These are phyloP conservation scores for Colletotrichum gigasporum DNA, from an alignment of 2,329 filamentous ascomycete genomes.

Conservation along the genomic window DNA sequence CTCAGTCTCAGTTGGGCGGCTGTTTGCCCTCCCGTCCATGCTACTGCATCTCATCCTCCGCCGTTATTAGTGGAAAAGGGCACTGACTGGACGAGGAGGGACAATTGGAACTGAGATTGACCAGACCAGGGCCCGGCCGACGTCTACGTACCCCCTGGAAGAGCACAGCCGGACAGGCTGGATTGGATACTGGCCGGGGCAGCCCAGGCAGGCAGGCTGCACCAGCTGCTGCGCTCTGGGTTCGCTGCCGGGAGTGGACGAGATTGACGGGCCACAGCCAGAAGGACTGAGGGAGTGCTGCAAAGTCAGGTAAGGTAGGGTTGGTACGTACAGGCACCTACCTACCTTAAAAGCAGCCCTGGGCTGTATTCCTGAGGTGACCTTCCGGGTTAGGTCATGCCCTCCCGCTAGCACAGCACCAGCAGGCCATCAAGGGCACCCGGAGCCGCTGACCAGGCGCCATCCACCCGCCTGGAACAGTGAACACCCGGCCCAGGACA, in stretches of 20 bases:
- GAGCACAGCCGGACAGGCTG: neutral
- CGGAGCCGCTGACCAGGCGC: conserved; percentile 1
- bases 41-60: neutral
- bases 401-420: conserved; percentile 6
- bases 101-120: conserved; percentile 3
- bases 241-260: neutral
- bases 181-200: neutral
- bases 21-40: conserved; percentile 22
- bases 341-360: neutral
- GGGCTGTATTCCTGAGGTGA: neutral
- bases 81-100: neutral
- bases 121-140: conserved; percentile 4
- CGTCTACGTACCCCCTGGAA: conserved; percentile 5
- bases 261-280: neutral
- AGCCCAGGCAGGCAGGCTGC: neutral
- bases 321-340: neutral
- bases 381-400: neutral
- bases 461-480: conserved; percentile 21
- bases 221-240: neutral
- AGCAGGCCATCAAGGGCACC: conserved; percentile 9
- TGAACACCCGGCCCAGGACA: neutral
- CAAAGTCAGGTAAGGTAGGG: neutral
- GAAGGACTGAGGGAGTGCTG: neutral
- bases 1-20: conserved; percentile 8
- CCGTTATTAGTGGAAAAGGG: neutral